A percentile compares a stretch with the other conserved stretches of the same genome.
Evolutionary conservation across 2,329 filamentous ascomycete species (phyloP).

Genomic region (Chrysoporthe puriensis): DNA sequence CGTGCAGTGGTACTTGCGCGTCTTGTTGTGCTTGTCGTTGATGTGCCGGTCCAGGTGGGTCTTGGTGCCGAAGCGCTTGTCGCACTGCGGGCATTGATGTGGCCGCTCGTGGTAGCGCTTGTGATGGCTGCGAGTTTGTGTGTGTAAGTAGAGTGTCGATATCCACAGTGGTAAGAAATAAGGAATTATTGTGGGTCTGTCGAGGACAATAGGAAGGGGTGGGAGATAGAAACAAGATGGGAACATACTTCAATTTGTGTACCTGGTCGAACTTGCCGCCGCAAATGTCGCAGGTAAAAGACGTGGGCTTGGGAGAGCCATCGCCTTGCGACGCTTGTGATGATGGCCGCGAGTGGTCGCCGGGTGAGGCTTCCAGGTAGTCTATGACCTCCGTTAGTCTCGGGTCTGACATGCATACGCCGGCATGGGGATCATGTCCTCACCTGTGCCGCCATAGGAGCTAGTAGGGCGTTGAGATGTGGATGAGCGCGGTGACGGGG

Average conservation of each 20-base stretch:
- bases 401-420: background rate
- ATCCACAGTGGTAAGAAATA: background rate
- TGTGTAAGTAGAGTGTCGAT: constrained; percentile 20
- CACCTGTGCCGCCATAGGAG: constrained; percentile 23
- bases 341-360: constrained; percentile 26
- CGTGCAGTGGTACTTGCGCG: constrained; percentile 62
- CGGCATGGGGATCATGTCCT: background rate
- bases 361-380: constrained; percentile 22
- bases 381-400: constrained; percentile 15
- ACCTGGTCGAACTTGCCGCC: constrained; percentile 57
- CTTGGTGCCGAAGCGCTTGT: constrained; percentile 63
- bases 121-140: constrained; percentile 52
- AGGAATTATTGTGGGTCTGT: no score
- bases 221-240: background rate
- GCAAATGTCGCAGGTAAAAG: constrained; percentile 47
- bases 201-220: no score
- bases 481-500: constrained; percentile 30
- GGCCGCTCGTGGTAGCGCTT: constrained; percentile 63
- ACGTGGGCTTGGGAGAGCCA: constrained; percentile 33
- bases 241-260: constrained; percentile 61
- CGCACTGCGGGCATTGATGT: constrained; percentile 53
- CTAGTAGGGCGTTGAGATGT: constrained; percentile 26
- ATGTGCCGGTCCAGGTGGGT: constrained; percentile 65
- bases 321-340: constrained; percentile 20
- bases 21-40: constrained; percentile 65